Base-by-base conservation (phyloP, 345 rosid genomes). In the Sapria himalayana region DNA sequence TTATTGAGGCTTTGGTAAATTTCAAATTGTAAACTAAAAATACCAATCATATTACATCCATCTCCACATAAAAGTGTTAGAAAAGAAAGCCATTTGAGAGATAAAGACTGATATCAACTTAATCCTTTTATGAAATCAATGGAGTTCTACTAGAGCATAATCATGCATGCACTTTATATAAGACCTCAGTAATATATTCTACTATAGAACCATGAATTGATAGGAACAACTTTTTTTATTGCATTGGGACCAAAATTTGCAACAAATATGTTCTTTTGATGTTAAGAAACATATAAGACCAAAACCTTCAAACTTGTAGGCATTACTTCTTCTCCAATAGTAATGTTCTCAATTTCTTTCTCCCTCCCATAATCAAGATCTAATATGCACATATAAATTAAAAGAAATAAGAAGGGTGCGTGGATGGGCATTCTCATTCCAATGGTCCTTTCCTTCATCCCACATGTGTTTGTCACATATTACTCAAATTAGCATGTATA, bases 191-290 rank as follows among this genome's bases (percentile, higher is more conserved):
- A 74, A 50, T 51, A 74, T 67, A 36, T 70, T 74, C 82, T 75
- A 74, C 78, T n/a, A n/a, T 75, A 71, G 51, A 74, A 71, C 10
- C 78, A 73, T n/a, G 81, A 73, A 48, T 67, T 74, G 12, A 70
- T 72, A 3, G 81, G 81, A 0, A 76, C 74, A 36, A 70, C 81
- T 52, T 71, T 61, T 32, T 73, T 73, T 4, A 69, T 73, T 5
- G 76, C 80, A 43, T n/a, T 64, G 14, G 62, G 77, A 32, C 81
- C 75, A 62, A 68, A 68, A 55, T 72, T 72, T 0, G 70, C 72
- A 15, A 65, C 53, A 46, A 68, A 15, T 15, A 42, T 51, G 13
- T 72, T 72, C n/a, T n/a, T 58, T 25, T 50, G 38, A 12, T 37
- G 42, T 32, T 40, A 42, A 9, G 56, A 29, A 37, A 62, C 66